These are phyloP conservation scores for Ascoidea asiatica DNA, from an alignment of 805 yeast genomes.

Conservation along the genomic window DNA sequence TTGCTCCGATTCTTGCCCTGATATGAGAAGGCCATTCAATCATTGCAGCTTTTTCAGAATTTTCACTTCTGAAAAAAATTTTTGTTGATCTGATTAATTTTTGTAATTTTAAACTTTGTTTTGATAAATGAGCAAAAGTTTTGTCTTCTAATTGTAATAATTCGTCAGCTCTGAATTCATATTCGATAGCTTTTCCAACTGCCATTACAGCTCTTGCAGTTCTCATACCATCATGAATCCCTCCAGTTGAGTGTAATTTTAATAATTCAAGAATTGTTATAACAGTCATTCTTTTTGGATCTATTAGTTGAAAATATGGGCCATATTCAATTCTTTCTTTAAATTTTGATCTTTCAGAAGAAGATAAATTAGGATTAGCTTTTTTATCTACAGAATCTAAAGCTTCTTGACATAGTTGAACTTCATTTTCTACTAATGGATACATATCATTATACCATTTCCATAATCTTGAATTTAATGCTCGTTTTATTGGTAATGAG, in stretches of 20 bases:
- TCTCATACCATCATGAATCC: conserved; percentile 68
- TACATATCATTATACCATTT: conserved; percentile 70
- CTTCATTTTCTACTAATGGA: conserved; percentile 60
- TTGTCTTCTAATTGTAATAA: conserved; percentile 43
- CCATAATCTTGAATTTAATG: conserved; percentile 64
- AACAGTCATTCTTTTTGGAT: conserved; percentile 71
- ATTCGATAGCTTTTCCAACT: conserved; percentile 75
- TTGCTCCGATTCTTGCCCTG: conserved; percentile 69
- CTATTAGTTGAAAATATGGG: conserved; percentile 60
- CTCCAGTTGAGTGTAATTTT: conserved; percentile 62
- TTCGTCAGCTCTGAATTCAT: conserved; percentile 67
- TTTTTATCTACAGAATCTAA: conserved; percentile 5
- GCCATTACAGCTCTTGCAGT: conserved; percentile 70
- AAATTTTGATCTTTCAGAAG: conserved; percentile 15
- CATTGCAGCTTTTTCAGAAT: conserved; percentile 20
- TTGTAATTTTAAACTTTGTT: conserved; percentile 28
- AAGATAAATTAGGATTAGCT: conserved; percentile 6
- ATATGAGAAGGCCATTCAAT: conserved; percentile 41
- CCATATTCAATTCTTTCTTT: conserved; percentile 45
- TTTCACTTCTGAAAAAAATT: conserved; percentile 21
- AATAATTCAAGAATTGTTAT: conserved; percentile 74
- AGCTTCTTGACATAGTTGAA: conserved; percentile 30
- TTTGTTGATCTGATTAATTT: conserved; percentile 25
- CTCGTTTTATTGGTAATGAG: conserved; percentile 33
- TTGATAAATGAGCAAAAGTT: conserved; percentile 38